These are phyloP conservation scores for Piromyces sp. DNA, from an alignment of 192 early-diverging fungal species.

Conservation along the genomic window DNA sequence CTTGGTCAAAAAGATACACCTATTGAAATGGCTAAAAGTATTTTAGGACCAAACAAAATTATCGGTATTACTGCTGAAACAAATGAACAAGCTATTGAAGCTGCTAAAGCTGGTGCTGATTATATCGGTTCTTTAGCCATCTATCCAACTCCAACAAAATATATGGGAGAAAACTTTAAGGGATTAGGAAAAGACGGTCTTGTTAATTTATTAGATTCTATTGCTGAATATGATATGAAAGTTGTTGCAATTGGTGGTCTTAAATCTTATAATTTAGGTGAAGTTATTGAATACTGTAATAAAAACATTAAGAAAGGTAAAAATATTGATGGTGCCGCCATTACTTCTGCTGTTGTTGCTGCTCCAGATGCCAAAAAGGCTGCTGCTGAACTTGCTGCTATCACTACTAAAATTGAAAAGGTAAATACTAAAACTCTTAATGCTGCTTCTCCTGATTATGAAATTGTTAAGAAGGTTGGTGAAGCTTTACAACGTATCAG, in stretches of 20 bases:
- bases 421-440: background rate
- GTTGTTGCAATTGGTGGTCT: slow-evolving; percentile 75
- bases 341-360: slow-evolving; percentile 67
- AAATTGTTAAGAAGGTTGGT: slow-evolving; percentile 17
- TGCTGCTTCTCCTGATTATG: background rate
- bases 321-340: slow-evolving; percentile 44
- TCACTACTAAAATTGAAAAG: background rate
- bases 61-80: slow-evolving; percentile 66
- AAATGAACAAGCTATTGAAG: slow-evolving; percentile 36
- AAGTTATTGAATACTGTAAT: slow-evolving; percentile 25
- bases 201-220: slow-evolving; percentile 25
- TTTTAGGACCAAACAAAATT: slow-evolving; percentile 59
- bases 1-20: slow-evolving; percentile 77
- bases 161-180: slow-evolving; percentile 8
- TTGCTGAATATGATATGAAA: slow-evolving; percentile 20
- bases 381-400: slow-evolving; percentile 7
- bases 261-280: slow-evolving; percentile 38
- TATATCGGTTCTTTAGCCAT: slow-evolving; percentile 49
- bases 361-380: slow-evolving; percentile 29
- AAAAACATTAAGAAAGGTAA: slow-evolving; percentile 6
- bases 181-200: slow-evolving; percentile 46
- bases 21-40: slow-evolving; percentile 31
- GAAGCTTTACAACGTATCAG: slow-evolving; percentile 15
- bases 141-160: background rate
- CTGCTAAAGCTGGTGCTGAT: slow-evolving; percentile 47